phyloP scores from a whole-genome alignment of 768 basidiomycete genomes.

The Leccinum rimulosum region DNA sequence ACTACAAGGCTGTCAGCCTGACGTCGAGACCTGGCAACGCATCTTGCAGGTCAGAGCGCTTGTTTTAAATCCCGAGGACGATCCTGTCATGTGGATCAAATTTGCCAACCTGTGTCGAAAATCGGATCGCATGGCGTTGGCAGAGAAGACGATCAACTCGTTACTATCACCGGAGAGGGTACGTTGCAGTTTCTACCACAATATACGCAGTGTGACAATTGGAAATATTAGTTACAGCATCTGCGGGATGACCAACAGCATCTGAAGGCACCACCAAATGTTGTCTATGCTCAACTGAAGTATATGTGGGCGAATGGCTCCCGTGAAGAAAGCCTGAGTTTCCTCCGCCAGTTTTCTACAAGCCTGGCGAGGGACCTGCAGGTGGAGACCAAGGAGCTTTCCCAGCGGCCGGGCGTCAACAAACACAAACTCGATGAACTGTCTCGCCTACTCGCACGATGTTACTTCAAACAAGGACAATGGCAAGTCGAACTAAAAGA shows the following conservation, averaged over 20 bases:
- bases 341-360: constrained; percentile 79
- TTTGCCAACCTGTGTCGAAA: constrained; percentile 98
- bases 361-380: constrained; percentile 75
- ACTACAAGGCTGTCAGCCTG: constrained; percentile 92
- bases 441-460: constrained; percentile 88
- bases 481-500: constrained; percentile 86
- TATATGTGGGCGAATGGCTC: constrained; percentile 91
- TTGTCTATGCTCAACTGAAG: constrained; percentile 94
- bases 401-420: constrained; percentile 49
- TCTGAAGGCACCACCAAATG: constrained; percentile 84
- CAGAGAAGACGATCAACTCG: constrained; percentile 95
- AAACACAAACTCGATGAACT: constrained; percentile 66
- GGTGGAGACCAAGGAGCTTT: constrained; percentile 49
- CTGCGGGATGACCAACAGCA: constrained; percentile 50
- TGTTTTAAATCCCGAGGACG: constrained; percentile 89
- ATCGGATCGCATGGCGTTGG: constrained; percentile 89
- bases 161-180: constrained; percentile 75
- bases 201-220: not conserved
- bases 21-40: constrained; percentile 99
- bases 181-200: constrained; percentile 16
- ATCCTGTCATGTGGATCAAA: constrained; percentile 98
- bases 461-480: constrained; percentile 94
- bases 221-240: constrained; percentile 38
- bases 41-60: constrained; percentile 94
- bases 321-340: constrained; percentile 73